Conservation (phyloP, 345 rosid genomes). For the Camelina neglecta region DNA sequence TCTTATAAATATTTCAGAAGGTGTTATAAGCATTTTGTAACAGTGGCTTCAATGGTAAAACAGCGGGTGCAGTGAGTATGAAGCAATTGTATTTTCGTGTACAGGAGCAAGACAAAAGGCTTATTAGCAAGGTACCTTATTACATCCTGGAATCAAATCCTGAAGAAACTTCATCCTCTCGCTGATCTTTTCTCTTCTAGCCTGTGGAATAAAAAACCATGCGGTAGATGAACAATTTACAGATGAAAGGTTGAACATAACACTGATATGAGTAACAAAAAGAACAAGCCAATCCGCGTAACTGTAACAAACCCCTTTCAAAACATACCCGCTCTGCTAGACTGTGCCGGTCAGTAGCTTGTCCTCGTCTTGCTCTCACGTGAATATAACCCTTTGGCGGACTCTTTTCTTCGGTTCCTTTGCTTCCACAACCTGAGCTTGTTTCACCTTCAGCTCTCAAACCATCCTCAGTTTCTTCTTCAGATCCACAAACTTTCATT, state of each 20-base stretch:
- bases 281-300: background rate
- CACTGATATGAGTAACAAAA: background rate
- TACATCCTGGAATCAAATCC: conserved; percentile 91
- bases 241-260: background rate
- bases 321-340: conserved; percentile 83
- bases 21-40: background rate
- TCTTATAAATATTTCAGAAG: background rate
- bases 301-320: background rate
- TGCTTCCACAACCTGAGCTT: conserved; percentile 63
- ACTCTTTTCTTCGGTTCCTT: conserved; percentile 48
- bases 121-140: conserved; percentile 57
- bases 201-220: conserved; percentile 53
- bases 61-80: background rate
- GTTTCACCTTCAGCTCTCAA: conserved; percentile 66
- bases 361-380: conserved; percentile 96
- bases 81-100: background rate
- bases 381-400: conserved; percentile 88
- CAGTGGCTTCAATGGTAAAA: background rate
- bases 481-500: conserved; percentile 48
- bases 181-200: conserved; percentile 94
- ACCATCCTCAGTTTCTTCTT: conserved; percentile 52
- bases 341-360: conserved; percentile 98
- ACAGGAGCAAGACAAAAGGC: background rate
- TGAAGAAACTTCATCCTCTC: conserved; percentile 93
- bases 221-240: conserved; percentile 3